phyloP scores from a whole-genome alignment of 305 asterid species.

The Solanum aculeatissimum region DNA sequence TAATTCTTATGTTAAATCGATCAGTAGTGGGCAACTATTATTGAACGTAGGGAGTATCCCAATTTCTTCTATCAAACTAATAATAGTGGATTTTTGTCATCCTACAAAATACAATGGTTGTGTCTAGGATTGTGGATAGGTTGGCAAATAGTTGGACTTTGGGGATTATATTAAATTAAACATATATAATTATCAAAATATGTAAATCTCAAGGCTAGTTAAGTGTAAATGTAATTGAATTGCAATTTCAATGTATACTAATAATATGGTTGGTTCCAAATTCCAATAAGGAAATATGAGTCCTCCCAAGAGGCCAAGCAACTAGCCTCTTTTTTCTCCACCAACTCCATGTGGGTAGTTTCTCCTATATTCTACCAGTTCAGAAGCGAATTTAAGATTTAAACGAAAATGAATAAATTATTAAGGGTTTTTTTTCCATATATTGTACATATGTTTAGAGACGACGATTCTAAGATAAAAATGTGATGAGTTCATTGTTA shows the following conservation, averaged over 20 bases:
- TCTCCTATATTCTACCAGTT: neutral
- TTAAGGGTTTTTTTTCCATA: too few relatives aligned
- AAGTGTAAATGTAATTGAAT: neutral
- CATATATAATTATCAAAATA: neutral
- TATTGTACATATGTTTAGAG: neutral
- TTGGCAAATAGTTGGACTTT: neutral
- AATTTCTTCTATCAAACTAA: neutral
- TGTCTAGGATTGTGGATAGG: neutral
- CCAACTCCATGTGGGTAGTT: slow-evolving; percentile 30
- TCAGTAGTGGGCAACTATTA: too few relatives aligned
- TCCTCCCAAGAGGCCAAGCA: slow-evolving; percentile 10
- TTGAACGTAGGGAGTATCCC: too few relatives aligned
- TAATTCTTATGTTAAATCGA: too few relatives aligned
- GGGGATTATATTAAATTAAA: neutral
- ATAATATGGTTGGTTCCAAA: slow-evolving; percentile 3
- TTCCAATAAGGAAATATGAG: slow-evolving; percentile 13
- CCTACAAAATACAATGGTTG: slow-evolving; percentile 14
- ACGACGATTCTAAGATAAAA: neutral
- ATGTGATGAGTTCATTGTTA: neutral
- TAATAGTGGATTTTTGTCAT: neutral
- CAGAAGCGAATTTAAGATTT: neutral
- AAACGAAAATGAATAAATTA: neutral
- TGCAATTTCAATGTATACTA: neutral
- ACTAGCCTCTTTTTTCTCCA: neutral
- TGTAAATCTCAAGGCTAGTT: neutral